Percentiles rank a stretch among this genome's conserved stretches.
These are phyloP conservation scores for Pseudopediastrum boryanum DNA, from an alignment of 139 green algal genomes.

Conservation along the genomic window DNA sequence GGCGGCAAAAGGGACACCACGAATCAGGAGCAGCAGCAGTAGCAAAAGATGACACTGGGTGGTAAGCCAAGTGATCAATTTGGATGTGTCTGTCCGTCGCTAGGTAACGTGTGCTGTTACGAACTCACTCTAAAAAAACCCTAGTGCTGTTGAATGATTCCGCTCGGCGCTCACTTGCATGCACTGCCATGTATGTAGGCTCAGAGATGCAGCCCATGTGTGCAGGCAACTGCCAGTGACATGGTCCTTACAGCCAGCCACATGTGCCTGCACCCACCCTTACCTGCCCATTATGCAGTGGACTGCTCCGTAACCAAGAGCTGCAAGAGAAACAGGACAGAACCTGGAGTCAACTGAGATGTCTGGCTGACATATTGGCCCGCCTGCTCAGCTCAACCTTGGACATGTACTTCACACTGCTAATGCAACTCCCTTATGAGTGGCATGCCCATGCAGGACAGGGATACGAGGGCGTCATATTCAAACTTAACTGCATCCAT, in stretches of 20 bases:
- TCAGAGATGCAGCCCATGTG: not conserved
- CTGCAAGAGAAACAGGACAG: slow-evolving; percentile 33
- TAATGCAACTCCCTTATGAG: not conserved
- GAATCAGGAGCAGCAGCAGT: not conserved
- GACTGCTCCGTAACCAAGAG: slow-evolving; percentile 69
- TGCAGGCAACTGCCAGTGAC: not conserved
- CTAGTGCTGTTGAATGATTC: not conserved
- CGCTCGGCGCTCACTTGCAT: not conserved
- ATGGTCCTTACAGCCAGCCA: too few species aligned
- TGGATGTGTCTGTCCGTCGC: not conserved
- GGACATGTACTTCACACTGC: not conserved
- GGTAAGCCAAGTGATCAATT: not conserved
- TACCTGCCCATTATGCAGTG: slow-evolving; percentile 63
- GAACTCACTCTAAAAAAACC: too few species aligned
- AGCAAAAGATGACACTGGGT: not conserved
- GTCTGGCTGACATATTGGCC: not conserved
- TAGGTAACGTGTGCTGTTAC: not conserved
- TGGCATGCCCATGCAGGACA: not conserved
- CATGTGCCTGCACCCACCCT: not conserved
- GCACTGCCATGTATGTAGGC: not conserved
- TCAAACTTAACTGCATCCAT: not conserved
- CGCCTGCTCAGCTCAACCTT: not conserved
- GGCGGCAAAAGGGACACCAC: not conserved
- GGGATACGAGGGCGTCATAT: not conserved
- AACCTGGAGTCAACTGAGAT: not conserved